Evolutionary conservation across 2,329 filamentous ascomycete species (phyloP).

Genomic region (Zymoseptoria crescenta): DNA sequence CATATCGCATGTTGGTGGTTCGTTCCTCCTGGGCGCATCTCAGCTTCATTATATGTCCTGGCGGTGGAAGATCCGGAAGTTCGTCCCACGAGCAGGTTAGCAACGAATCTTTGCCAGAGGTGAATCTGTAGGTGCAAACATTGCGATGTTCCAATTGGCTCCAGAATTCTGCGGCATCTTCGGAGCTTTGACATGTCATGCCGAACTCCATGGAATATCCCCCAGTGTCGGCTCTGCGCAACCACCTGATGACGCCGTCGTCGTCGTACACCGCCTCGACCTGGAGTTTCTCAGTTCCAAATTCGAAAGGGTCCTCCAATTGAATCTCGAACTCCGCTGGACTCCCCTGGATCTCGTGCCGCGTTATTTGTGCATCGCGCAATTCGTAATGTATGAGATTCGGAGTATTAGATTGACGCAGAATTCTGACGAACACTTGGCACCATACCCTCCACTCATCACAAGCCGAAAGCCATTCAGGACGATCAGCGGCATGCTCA

Average conservation of each 20-base stretch:
- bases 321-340: constrained; percentile 16
- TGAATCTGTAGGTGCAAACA: not conserved
- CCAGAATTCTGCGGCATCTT: constrained; percentile 25
- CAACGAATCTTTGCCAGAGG: not conserved
- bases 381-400: constrained; percentile 8
- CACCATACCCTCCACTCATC: constrained; percentile 14
- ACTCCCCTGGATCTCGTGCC: constrained; percentile 1
- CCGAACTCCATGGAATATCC: constrained; percentile 20
- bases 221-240: constrained; percentile 10
- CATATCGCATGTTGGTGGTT: constrained; percentile 15
- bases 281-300: constrained; percentile 18
- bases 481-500: not conserved
- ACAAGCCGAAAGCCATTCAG: not conserved
- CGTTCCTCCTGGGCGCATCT: constrained; percentile 16
- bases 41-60: constrained; percentile 14
- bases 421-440: constrained; percentile 16
- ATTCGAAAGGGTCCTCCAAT: constrained; percentile 18
- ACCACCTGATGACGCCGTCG: constrained; percentile 15
- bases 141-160: constrained; percentile 17
- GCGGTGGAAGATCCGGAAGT: constrained; percentile 23
- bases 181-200: constrained; percentile 25
- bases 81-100: constrained; percentile 19
- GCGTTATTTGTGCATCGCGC: constrained; percentile 12
- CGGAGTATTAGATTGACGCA: constrained; percentile 3
- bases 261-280: constrained; percentile 9